phyloP scores from a whole-genome alignment of 129 eudicot genomes.

The Cynara cardunculus region DNA sequence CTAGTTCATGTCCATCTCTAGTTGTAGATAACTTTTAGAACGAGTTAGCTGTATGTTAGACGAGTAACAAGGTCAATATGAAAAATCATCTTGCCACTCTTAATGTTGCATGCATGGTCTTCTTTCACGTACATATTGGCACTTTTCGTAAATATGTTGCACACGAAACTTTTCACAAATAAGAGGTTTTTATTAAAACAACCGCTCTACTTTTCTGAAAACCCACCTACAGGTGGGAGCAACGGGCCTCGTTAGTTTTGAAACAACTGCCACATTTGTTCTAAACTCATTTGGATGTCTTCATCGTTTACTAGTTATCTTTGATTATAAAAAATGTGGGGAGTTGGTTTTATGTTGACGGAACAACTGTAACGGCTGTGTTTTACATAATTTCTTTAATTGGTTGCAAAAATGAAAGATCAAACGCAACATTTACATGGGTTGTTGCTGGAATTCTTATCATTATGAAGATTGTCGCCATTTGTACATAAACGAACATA shows the following conservation, averaged over 20 bases:
- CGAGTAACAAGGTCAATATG: not conserved
- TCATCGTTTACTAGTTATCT: not conserved
- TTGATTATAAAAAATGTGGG: not conserved
- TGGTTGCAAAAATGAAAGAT: too few relatives aligned
- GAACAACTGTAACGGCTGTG: not conserved
- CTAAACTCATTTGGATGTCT: not conserved
- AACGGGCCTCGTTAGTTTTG: not conserved
- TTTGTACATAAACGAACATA: not conserved
- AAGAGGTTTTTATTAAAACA: not conserved
- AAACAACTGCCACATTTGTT: not conserved
- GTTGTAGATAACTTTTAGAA: too few relatives aligned
- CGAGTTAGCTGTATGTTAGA: not conserved
- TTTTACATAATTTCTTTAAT: too few relatives aligned
- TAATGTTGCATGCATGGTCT: not conserved
- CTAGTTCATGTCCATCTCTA: too few relatives aligned
- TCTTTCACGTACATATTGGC: not conserved
- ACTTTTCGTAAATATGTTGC: not conserved
- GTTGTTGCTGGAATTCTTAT: not conserved
- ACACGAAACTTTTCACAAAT: not conserved
- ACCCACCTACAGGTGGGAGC: not conserved
- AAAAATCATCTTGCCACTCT: not conserved
- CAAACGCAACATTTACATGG: not conserved
- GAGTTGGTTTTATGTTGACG: not conserved
- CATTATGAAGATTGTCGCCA: not conserved
- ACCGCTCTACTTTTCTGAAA: not conserved